These are phyloP conservation scores for Eucalyptus cladocalyx DNA, from an alignment of 345 rosid species.

Conservation along the genomic window DNA sequence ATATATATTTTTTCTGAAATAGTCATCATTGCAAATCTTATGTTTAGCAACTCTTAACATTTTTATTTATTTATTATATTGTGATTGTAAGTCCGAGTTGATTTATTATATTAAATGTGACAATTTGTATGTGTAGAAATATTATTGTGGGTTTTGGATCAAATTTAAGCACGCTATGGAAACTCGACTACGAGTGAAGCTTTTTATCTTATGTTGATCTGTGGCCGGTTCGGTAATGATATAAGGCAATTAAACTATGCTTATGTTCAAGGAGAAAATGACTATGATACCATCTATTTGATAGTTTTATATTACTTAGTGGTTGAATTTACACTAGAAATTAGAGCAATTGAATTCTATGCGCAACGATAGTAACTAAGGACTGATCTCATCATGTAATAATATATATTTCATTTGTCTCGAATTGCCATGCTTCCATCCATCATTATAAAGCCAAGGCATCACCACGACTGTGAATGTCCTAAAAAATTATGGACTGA, in stretches of 20 bases:
- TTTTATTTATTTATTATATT: not conserved
- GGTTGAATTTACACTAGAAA: not conserved
- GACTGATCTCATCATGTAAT: not conserved
- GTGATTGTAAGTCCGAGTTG: not conserved
- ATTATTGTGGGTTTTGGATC: not conserved
- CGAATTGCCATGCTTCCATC: too few relatives aligned
- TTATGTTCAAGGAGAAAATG: not conserved
- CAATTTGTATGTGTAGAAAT: not conserved
- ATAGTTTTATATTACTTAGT: not conserved
- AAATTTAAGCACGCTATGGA: not conserved
- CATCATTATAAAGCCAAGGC: too few relatives aligned
- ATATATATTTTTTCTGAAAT: not conserved
- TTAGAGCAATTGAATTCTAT: not conserved
- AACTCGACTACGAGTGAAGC: not conserved
- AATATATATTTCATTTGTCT: too few relatives aligned
- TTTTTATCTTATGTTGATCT: not conserved
- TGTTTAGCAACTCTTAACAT: not conserved
- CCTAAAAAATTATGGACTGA: too few relatives aligned
- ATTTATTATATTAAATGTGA: not conserved
- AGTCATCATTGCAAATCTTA: not conserved
- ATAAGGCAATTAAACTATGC: not conserved
- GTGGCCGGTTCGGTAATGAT: not conserved
- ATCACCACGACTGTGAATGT: too few relatives aligned
- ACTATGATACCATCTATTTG: not conserved
- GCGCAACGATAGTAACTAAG: not conserved